Evolutionary conservation across 1,139 yeast species (phyloP).

Genomic region (Kodamaea sp.): DNA sequence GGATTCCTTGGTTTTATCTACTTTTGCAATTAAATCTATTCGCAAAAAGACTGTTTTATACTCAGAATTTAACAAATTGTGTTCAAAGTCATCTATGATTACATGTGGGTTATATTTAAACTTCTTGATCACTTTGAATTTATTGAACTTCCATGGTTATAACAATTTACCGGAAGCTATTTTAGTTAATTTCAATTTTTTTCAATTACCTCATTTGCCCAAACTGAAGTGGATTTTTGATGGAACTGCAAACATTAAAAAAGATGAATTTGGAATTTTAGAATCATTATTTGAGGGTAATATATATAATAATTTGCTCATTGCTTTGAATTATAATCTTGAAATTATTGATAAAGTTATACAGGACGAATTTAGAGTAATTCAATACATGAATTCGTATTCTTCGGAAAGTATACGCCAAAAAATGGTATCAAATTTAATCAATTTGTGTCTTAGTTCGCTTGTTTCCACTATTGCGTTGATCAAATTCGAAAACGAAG

Average conservation of each 20-base stretch:
- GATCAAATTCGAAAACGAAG: conserved; percentile 3
- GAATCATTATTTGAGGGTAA: conserved; percentile 2
- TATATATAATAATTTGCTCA: conserved; percentile 7
- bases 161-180: conserved; percentile 17
- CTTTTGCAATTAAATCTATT: conserved; percentile 6
- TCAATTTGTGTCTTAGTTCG: conserved; percentile 19
- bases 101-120: conserved; percentile 17
- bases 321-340: conserved; percentile 12
- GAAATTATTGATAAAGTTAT: conserved; percentile 10
- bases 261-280: conserved; percentile 11
- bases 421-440: conserved; percentile 14
- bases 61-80: conserved; percentile 19
- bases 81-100: conserved; percentile 24
- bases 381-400: conserved; percentile 12
- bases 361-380: conserved; percentile 18
- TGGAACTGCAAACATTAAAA: conserved; percentile 1
- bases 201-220: conserved; percentile 30
- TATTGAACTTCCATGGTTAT: conserved; percentile 11
- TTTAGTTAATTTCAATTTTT: conserved; percentile 12
- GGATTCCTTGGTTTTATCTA: conserved; percentile 6
- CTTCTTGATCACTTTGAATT: conserved; percentile 18
- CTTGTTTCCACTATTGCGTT: conserved; percentile 15
- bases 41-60: conserved; percentile 15
- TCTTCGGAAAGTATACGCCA: conserved; percentile 10
- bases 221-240: conserved; percentile 19